Evolutionary conservation across 768 basidiomycete species (phyloP), one percentile per base, ranked within the genome.

Genomic region (Lentinula edodes): DNA sequence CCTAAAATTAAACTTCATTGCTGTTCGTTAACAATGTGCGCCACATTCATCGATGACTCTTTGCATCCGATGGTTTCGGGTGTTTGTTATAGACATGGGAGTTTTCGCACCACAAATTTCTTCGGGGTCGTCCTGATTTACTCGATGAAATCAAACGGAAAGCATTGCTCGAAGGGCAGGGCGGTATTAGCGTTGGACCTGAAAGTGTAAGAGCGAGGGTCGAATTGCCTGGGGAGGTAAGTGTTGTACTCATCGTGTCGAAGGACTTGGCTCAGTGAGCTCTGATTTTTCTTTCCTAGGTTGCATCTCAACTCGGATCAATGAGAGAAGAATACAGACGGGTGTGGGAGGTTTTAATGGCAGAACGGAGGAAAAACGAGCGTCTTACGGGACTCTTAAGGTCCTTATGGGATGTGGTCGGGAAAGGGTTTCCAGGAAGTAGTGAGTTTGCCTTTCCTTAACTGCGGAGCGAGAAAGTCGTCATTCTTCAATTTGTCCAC

Each of bases 101-200:
- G 70, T 93, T 95, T 72, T 90, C 88, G 4, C 92, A 95, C 71
- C 86, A 86, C 72, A 91, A 92, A 68, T 93, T 94, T 73, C 77
- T 91, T 20, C 88, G 90, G 46, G 91, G 85, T 0, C 83, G 90
- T 9, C 86, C 88, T 28, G 91, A 93, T 70, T 77, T 93, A 46
- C 78, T 93, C 10, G 90, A 93, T 67, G 89, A 89, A 67, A 94
- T 94, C 69, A 92, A 90, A 72, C 84, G 92, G 61, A 93, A 93
- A 74, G 89, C 90, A 0, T 75, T 92, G 15, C 90, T 93, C 66
- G 89, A 89, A 0, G 90, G 91, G 74, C 88, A 88, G 4, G 82
- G 80, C 10, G 55, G 55, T 13, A 43, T 56, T 15, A 39, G 23
- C 13, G 55, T 56, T 6, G 55, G 55, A 15, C 55, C 41, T 6